Evolutionary conservation across 2,329 filamentous ascomycete species (phyloP), one percentile per base, ranked within the genome.

Genomic region (Gnomoniopsis smithogilvyi): DNA sequence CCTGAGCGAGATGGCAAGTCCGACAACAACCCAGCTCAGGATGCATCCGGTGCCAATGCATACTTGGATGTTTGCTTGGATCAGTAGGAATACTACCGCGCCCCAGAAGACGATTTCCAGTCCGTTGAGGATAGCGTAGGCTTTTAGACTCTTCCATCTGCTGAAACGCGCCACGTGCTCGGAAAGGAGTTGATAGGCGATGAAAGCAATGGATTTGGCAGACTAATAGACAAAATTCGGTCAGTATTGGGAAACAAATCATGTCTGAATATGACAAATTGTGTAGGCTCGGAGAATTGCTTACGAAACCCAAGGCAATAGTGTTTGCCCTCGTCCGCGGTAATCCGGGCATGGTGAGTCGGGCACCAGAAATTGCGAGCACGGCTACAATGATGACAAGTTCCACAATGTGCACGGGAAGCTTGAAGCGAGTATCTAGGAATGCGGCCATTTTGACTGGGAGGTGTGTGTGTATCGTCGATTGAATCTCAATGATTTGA

Each of bases 21-120:
- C 30, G 1, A 51, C 34, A 3, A 53, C 51, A 8, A 64, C 47
- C 63, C 65, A 67, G 45, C 54, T 62, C 3, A 67, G 49, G 1
- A 46, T 62, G 51, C 66, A 67, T 1, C 58, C 56, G 0, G 55
- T 56, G 2, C 64, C 66, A 6, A 33, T 53, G 51, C 66, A 67
- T 4, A 46, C 51, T 6, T 51, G 51, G 11, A 62, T 45, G 24
- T 67, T 64, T 1, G 60, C 60, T 58, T 66, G 64, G 12, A 68
- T 62, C 36, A 63, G 61, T 43, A 75, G 52, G 41, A 72, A 68
- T 6, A 71, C 64, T 8, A 75, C 70, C 6, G 68, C 71, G 17
- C 67, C 67, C 75, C 76, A 78, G 63, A 78, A 78, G 15, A 77
- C 67, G 15, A 74, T 62, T 62, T 79, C 76, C 17, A 78, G 64